Conservation (phyloP, 257 asterid species). For the Ajuga chamaepitys region DNA sequence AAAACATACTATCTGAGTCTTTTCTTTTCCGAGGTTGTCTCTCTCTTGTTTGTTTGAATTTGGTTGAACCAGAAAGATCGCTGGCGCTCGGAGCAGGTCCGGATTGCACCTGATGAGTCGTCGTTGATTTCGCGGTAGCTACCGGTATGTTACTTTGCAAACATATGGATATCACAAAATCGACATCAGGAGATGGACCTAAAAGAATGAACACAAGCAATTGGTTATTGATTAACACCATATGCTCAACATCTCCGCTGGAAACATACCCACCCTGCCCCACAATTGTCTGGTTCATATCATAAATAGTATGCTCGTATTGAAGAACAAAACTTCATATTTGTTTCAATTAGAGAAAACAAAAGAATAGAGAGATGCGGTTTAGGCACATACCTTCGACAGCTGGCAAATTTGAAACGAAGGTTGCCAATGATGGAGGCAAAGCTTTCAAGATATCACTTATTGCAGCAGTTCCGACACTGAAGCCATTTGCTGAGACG, state of each 20-base stretch:
- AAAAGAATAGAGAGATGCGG: neutral
- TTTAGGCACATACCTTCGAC: conserved; percentile 57
- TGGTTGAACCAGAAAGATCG: conserved; percentile 53
- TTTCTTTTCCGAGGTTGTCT: conserved; percentile 69
- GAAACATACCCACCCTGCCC: too few species aligned
- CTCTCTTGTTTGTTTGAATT: conserved; percentile 46
- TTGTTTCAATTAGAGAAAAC: neutral
- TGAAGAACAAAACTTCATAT: neutral
- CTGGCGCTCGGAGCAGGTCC: conserved; percentile 62
- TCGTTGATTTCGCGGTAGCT: conserved; percentile 33
- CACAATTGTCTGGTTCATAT: neutral
- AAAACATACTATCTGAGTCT: conserved; percentile 48
- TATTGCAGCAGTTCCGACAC: conserved; percentile 38
- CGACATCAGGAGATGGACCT: conserved; percentile 95
- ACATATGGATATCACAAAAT: conserved; percentile 79
- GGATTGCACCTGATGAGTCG: conserved; percentile 32
- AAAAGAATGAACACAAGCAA: conserved; percentile 14
- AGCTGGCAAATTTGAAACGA: conserved; percentile 58
- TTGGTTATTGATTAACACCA: neutral
- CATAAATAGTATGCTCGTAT: neutral
- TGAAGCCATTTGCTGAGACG: conserved; percentile 34
- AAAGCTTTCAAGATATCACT: conserved; percentile 45
- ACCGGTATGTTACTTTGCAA: conserved; percentile 74
- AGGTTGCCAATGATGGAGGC: conserved; percentile 71
- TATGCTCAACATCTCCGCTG: neutral